phyloP scores from a whole-genome alignment of 2,329 filamentous ascomycete genomes.

The Cordyceps militaris region DNA sequence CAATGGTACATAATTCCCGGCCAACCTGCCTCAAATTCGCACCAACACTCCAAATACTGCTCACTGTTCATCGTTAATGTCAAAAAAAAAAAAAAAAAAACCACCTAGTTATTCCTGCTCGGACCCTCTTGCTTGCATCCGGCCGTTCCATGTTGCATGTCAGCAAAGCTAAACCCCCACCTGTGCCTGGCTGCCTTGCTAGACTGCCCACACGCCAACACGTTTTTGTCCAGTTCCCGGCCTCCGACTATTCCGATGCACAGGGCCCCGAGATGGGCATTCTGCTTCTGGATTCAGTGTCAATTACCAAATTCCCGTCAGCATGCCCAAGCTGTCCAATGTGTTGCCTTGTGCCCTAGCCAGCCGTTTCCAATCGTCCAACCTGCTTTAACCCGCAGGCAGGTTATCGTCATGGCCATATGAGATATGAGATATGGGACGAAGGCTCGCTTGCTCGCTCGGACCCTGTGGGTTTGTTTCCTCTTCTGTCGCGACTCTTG shows the following conservation, averaged over 20 bases:
- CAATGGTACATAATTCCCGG: too few species aligned
- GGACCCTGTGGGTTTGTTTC: not conserved
- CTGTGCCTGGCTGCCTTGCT: not conserved
- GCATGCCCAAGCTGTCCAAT: too few species aligned
- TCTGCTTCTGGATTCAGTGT: too few species aligned
- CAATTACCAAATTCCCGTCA: too few species aligned
- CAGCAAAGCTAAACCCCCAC: too few species aligned
- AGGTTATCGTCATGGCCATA: too few species aligned
- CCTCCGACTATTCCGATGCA: not conserved
- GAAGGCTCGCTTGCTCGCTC: not conserved
- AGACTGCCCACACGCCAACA: not conserved
- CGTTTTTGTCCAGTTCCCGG: not conserved
- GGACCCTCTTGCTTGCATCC: too few species aligned
- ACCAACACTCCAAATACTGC: too few species aligned
- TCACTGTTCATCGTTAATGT: too few species aligned
- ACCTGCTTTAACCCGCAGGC: not conserved
- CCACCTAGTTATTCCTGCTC: too few species aligned
- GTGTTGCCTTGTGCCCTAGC: not conserved
- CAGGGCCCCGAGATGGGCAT: not conserved
- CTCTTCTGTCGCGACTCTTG: not conserved
- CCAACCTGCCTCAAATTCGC: too few species aligned
- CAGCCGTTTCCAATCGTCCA: not conserved
- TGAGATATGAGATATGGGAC: not conserved
- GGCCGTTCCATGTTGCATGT: not conserved
- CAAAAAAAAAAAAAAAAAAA: too few species aligned